Evolutionary conservation across 257 asterid species (phyloP).

Genomic region (Capsicum rhomboideum): DNA sequence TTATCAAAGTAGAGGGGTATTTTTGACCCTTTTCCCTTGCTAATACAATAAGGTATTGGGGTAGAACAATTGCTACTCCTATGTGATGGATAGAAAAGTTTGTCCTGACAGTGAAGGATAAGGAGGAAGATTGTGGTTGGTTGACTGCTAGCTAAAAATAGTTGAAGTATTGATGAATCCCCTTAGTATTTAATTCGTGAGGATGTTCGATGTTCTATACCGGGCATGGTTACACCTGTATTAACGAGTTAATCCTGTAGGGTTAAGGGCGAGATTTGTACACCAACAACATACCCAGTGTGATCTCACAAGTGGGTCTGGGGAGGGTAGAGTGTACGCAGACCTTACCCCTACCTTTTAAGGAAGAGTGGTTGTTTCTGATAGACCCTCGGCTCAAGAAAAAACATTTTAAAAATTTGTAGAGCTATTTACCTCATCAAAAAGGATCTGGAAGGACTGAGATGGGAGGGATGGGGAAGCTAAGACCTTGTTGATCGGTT

Average conservation of each 20-base stretch:
- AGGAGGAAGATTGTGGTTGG: background rate
- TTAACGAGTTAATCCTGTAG: background rate
- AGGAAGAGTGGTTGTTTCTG: background rate
- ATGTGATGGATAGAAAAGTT: background rate
- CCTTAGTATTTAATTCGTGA: background rate
- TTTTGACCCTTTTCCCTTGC: too few species aligned
- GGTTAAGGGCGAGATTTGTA: background rate
- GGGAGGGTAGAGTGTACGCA: background rate
- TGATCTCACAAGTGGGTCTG: background rate
- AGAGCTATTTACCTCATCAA: background rate
- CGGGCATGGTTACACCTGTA: background rate
- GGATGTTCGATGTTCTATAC: background rate
- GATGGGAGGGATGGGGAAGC: background rate
- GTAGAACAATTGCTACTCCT: background rate
- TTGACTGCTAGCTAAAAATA: background rate
- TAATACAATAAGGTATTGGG: background rate
- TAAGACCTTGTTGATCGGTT: background rate
- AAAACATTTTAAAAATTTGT: background rate
- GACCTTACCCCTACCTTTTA: background rate
- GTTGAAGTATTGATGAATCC: background rate
- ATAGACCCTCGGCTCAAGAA: background rate
- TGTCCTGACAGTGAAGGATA: background rate
- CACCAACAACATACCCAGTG: background rate
- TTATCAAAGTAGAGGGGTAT: too few species aligned
- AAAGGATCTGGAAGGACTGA: background rate